Percentiles rank a stretch among this genome's conserved stretches.
Conservation (phyloP, 768 basidiomycete species). For the Mycena rosella region DNA sequence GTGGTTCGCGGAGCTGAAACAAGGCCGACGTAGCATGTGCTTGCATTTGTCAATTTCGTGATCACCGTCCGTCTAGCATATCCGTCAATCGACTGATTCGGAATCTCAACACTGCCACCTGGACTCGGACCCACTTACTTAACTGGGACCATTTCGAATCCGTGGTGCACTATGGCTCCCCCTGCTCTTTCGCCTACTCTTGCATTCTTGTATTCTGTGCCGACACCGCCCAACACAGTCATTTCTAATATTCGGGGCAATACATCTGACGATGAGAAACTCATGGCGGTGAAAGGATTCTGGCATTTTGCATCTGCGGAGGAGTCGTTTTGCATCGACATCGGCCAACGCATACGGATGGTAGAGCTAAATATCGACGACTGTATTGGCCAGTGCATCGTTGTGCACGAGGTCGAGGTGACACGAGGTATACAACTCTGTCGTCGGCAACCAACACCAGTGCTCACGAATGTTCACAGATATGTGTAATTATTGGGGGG, state of each 20-base stretch:
- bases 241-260: background rate
- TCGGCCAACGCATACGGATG: background rate
- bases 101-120: no score
- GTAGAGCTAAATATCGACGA: background rate
- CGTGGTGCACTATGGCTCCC: no score
- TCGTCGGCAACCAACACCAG: background rate
- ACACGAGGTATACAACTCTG: background rate
- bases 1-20: no score
- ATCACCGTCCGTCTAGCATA: no score
- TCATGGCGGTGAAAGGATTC: background rate
- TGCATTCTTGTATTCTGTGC: background rate
- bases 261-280: background rate
- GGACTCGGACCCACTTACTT: no score
- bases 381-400: background rate
- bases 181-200: no score
- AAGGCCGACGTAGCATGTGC: no score
- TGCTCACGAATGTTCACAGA: background rate
- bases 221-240: background rate
- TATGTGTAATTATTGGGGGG: background rate
- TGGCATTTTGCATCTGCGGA: background rate
- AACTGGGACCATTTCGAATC: no score
- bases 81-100: no score
- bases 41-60: no score
- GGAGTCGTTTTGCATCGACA: background rate
- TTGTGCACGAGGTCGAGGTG: background rate